Conservation (phyloP, 2,329 filamentous ascomycete genomes). For the Dactylellina leptospora region DNA sequence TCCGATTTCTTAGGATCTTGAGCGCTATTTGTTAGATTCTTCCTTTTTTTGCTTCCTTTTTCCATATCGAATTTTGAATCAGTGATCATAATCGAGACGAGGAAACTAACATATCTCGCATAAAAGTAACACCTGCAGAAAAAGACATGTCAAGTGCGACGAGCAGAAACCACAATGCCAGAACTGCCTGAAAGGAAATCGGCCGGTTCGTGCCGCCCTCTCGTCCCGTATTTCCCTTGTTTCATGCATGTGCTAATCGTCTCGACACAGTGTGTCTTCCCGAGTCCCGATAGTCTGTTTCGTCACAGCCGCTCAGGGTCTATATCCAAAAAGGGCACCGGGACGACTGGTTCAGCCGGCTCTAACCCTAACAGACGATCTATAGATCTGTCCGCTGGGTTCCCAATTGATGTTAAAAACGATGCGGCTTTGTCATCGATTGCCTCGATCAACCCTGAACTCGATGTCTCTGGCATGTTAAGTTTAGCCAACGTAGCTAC, state of each 20-base stretch:
- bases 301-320: constrained; percentile 57
- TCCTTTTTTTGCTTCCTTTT: neutral
- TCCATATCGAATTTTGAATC: neutral
- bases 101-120: constrained; percentile 37
- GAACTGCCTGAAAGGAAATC: constrained; percentile 55
- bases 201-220: constrained; percentile 43
- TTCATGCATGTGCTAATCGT: constrained; percentile 23
- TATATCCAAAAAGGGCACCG: constrained; percentile 45
- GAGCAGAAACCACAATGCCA: constrained; percentile 57
- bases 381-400: constrained; percentile 47
- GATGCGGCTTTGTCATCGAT: constrained; percentile 35
- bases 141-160: constrained; percentile 57
- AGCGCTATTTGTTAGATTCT: constrained; percentile 31
- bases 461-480: constrained; percentile 53
- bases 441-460: constrained; percentile 45
- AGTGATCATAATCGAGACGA: constrained; percentile 36
- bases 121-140: constrained; percentile 55
- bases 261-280: constrained; percentile 47
- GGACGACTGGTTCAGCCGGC: constrained; percentile 17
- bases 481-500: constrained; percentile 49
- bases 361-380: constrained; percentile 46
- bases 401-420: constrained; percentile 42
- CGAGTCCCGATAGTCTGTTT: constrained; percentile 52
- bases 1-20: constrained; percentile 29
- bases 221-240: constrained; percentile 31